Evolutionary conservation across 2,329 filamentous ascomycete genomes (phyloP).

Genomic region (Arthrobotrys megalospora): DNA sequence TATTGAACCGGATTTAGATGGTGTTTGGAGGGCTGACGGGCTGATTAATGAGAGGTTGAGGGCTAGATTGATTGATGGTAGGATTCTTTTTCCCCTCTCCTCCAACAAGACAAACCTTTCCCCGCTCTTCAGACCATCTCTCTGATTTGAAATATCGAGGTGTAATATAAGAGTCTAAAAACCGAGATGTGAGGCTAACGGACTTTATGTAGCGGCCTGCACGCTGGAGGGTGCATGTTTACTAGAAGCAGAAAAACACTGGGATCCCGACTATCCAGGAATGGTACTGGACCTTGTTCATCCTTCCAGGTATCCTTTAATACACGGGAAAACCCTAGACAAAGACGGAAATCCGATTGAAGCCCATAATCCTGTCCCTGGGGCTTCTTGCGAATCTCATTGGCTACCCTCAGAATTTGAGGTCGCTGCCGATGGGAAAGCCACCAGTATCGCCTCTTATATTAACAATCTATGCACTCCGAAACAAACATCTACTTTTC

Average conservation of each 20-base stretch:
- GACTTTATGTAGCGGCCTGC: constrained; percentile 66
- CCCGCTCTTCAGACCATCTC: too few relatives aligned
- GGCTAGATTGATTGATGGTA: too few relatives aligned
- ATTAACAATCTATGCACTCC: constrained; percentile 6
- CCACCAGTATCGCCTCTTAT: neutral
- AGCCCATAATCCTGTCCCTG: neutral
- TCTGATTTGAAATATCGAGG: too few relatives aligned
- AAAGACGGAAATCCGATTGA: neutral
- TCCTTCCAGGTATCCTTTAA: constrained; percentile 75
- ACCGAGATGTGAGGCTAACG: neutral
- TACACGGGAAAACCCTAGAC: constrained; percentile 68
- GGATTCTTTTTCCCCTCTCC: too few relatives aligned
- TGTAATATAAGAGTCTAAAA: too few relatives aligned
- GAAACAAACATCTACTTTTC: neutral
- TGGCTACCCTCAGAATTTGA: constrained; percentile 27
- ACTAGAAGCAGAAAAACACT: constrained; percentile 64
- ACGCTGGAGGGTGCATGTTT: constrained; percentile 68
- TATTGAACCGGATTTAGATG: too few relatives aligned
- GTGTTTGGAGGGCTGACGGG: too few relatives aligned
- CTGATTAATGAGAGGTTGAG: too few relatives aligned
- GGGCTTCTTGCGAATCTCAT: neutral
- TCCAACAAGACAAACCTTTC: too few relatives aligned
- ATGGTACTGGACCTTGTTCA: constrained; percentile 76
- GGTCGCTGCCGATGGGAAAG: constrained; percentile 9
- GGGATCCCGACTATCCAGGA: constrained; percentile 68